Percentiles rank a stretch among this genome's conserved stretches.
Conservation (phyloP, 179 eudicot species). For the Spinacia oleracea region DNA sequence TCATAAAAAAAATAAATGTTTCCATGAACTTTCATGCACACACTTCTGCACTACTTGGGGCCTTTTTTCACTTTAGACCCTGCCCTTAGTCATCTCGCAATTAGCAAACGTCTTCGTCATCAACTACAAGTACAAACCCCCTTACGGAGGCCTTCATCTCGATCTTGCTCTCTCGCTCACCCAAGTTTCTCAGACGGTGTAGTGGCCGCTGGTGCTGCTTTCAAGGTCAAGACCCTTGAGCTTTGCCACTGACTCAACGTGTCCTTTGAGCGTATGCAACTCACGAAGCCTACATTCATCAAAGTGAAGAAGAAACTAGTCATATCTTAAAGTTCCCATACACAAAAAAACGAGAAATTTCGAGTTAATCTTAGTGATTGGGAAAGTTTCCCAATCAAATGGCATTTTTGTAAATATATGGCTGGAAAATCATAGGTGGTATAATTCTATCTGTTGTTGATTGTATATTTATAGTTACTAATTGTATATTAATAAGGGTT, state of each 20-base stretch:
- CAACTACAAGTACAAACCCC: constrained; percentile 12
- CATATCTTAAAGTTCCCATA: background rate
- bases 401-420: too few species aligned
- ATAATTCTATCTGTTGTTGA: too few species aligned
- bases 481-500: too few species aligned
- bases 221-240: constrained; percentile 77
- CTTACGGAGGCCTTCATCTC: background rate
- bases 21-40: constrained; percentile 31
- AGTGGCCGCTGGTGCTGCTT: constrained; percentile 56
- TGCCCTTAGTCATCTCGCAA: constrained; percentile 16
- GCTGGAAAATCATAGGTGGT: too few species aligned
- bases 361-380: too few species aligned
- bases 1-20: constrained; percentile 31
- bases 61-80: constrained; percentile 21
- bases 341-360: background rate
- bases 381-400: too few species aligned
- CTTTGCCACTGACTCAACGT: constrained; percentile 75
- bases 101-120: constrained; percentile 28
- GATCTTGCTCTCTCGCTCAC: background rate
- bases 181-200: constrained; percentile 43
- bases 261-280: constrained; percentile 74
- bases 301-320: background rate
- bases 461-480: too few species aligned
- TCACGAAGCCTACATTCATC: constrained; percentile 56
- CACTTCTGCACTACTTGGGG: constrained; percentile 23